Evolutionary conservation across 371 early-diverging fungal species (phyloP).

Genomic region (Mucor plumbeus): DNA sequence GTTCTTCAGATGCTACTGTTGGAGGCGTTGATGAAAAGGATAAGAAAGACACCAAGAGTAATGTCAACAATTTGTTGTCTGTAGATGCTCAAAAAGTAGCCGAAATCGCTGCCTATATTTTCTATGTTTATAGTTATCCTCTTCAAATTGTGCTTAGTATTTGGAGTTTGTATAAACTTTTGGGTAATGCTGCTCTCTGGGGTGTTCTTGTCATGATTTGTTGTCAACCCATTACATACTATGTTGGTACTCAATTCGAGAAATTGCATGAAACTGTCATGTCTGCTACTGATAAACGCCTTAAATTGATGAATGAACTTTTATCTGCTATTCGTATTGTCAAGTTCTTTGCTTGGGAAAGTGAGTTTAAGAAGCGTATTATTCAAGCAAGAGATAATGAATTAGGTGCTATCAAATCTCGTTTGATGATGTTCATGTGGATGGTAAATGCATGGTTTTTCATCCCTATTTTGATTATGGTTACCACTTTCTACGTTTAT

Average conservation of each 20-base stretch:
- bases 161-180: slow-evolving; percentile 63
- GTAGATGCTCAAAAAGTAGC: slow-evolving; percentile 65
- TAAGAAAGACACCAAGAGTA: slow-evolving; percentile 28
- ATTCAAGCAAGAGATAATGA: slow-evolving; percentile 55
- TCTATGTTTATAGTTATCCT: slow-evolving; percentile 65
- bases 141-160: slow-evolving; percentile 64
- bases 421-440: slow-evolving; percentile 54
- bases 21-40: not conserved
- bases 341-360: slow-evolving; percentile 87
- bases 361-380: slow-evolving; percentile 64
- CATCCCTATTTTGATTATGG: slow-evolving; percentile 41
- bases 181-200: slow-evolving; percentile 69
- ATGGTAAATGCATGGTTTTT: slow-evolving; percentile 50
- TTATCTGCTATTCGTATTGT: slow-evolving; percentile 78
- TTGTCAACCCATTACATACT: slow-evolving; percentile 64
- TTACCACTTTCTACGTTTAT: slow-evolving; percentile 61
- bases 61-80: slow-evolving; percentile 59
- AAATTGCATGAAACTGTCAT: slow-evolving; percentile 56
- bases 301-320: slow-evolving; percentile 73
- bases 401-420: slow-evolving; percentile 48
- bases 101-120: slow-evolving; percentile 57
- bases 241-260: slow-evolving; percentile 57
- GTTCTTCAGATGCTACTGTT: slow-evolving; percentile 10
- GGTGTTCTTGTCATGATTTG: slow-evolving; percentile 67
- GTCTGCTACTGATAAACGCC: slow-evolving; percentile 67